Percentiles rank a stretch among this genome's conserved stretches.
Evolutionary conservation across 345 rosid species (phyloP).

Genomic region (Rubroshorea leprosula): DNA sequence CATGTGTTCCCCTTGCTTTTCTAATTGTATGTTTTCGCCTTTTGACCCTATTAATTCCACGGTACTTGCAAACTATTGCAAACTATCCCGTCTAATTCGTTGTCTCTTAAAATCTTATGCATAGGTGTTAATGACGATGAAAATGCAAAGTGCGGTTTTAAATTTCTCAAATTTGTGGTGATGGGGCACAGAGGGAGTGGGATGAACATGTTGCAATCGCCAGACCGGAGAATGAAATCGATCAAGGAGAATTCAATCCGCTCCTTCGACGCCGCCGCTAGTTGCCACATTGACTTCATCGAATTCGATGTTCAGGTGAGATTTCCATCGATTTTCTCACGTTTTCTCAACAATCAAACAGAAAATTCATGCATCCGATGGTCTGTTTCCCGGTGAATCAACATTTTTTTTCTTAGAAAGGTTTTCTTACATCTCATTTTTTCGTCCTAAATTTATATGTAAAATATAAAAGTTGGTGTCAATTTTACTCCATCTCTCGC

Average conservation of each 20-base stretch:
- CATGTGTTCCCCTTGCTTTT: constrained; percentile 18
- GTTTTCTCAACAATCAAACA: constrained; percentile 1
- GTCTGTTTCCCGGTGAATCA: not conserved
- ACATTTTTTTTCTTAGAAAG: too few relatives aligned
- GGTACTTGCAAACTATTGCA: constrained; percentile 33
- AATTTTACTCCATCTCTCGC: too few relatives aligned
- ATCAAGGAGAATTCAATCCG: constrained; percentile 58
- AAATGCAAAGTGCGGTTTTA: constrained; percentile 5
- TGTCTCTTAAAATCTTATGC: too few relatives aligned
- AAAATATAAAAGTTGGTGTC: too few relatives aligned
- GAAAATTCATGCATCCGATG: not conserved
- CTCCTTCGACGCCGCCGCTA: constrained; percentile 54
- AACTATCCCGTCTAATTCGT: too few relatives aligned
- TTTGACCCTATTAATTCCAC: constrained; percentile 28
- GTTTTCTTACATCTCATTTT: too few relatives aligned
- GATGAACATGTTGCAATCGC: constrained; percentile 52
- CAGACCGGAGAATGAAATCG: constrained; percentile 37
- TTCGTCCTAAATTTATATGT: too few relatives aligned
- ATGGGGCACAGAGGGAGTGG: constrained; percentile 71
- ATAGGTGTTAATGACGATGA: constrained; percentile 26
- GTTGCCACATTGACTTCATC: constrained; percentile 47
- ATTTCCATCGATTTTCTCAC: not conserved
- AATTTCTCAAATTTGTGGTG: constrained; percentile 46
- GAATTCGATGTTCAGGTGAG: constrained; percentile 80
- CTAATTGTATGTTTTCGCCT: constrained; percentile 37